Evolutionary conservation across 2,329 filamentous ascomycete genomes (phyloP), one percentile per base, ranked within the genome.

Genomic region (Coleophoma cylindrospora): DNA sequence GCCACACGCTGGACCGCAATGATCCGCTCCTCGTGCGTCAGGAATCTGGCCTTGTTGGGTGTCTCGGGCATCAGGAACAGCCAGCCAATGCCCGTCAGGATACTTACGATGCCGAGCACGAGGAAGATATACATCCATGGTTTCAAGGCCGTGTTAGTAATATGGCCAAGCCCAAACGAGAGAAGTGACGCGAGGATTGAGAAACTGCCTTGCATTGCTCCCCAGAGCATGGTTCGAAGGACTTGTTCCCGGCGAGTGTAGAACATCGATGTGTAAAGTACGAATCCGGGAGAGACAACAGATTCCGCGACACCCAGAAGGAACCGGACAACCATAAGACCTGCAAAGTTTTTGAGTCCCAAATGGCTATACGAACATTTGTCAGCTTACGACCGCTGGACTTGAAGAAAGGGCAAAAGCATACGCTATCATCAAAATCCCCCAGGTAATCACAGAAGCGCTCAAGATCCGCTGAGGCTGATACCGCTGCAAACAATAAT

Each of bases 21-120:
- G 40, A 70, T 60, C 50, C 68, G 71, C 54, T 78, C 71, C 6
- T 80, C 76, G 0, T 78, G 73, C 0, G 78, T 77, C 6, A 94
- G 74, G 63, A 92, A 94, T 2, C 65, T 79, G 36, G 87, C 87
- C 52, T 87, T 76, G 54, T 86, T 83, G 0, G 89, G 89, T 63
- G 89, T 92, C 62, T 94, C 87, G 56, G 88, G 80, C 1, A 92
- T 86, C 11, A 62, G 27, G 33, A 56, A 51, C 48, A 68, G 71
- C 58, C 78, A 78, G 1, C 66, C 50, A 0, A 74, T 57, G 1
- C 75, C 75, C 8, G 66, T 63, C 2, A 63, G 59, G 2, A 65
- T 55, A 0, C 75, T 78, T 9, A 76, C 51, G 0, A 67, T 70
- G n/a, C 75, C 75, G 50, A 71, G 75, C 7, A 78, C 64, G 34